Evolutionary conservation across 331 rosid genomes (phyloP), one percentile per base, ranked within the genome.

Genomic region (Pyracantha coccinea): DNA sequence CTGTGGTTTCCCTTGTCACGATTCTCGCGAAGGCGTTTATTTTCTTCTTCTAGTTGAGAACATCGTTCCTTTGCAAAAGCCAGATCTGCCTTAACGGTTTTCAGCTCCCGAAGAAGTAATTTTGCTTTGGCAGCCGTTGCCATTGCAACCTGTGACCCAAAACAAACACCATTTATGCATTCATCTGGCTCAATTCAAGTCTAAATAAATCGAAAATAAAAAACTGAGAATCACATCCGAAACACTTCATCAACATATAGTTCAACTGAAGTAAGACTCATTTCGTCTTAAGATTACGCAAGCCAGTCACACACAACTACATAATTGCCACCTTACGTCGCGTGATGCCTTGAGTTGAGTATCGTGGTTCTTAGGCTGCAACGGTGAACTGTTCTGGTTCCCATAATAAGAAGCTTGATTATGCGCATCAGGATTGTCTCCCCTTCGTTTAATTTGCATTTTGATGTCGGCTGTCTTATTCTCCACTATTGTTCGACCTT

Each of bases 81-180:
- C 71, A 94, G 73, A 77, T 94, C 97, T 19, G 99, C 99, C 83
- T 92, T 92, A 25, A 89, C 86, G 1, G 99, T 92, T 89, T 94
- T 94, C 85, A 90, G 93, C 86, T 92, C 99, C 25, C 97, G 93
- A 70, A 92, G 91, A 59, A 94, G 90, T 76, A 92, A 57, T 83
- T 94, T 94, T 70, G 99, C 99, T 83, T 92, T 94, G 72, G 97
- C 97, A 76, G 99, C 97, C n/a, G 99, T 92, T 47, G 99, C 99
- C 99, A 94, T 84, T 27, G 97, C 97, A 80, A 94, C 97, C 99
- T 94, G 88, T 28, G 77, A 60, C 29, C 60, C 44, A 59, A 61
- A 47, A 67, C 50, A 76, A 76, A 67, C 58, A 57, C 69, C 82
- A 81, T 72, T 72, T 45, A 62, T 69, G 80, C 84, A 72, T 53